Evolutionary conservation across 768 basidiomycete species (phyloP).

Genomic region (Podaxis mareebaensis): DNA sequence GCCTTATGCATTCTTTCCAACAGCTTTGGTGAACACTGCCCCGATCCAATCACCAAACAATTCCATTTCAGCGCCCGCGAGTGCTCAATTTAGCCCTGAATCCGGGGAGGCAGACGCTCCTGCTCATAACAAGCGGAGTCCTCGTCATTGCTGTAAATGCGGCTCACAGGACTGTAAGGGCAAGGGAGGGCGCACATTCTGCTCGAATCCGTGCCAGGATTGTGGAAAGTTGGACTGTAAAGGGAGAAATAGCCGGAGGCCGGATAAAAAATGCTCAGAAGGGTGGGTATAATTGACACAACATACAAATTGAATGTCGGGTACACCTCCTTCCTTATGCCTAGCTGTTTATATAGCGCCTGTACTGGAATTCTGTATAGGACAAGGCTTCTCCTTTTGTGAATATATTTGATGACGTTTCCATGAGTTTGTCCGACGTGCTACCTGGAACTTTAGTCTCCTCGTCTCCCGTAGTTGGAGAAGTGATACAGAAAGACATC

Average conservation of each 20-base stretch:
- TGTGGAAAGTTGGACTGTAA: slow-evolving; percentile 80
- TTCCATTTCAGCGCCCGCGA: slow-evolving; percentile 4
- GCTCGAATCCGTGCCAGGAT: slow-evolving; percentile 75
- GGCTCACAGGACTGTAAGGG: slow-evolving; percentile 82
- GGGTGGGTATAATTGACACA: slow-evolving; percentile 36
- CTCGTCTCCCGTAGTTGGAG: no score
- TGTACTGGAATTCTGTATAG: not conserved
- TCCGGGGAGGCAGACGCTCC: slow-evolving; percentile 5
- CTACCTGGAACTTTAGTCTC: no score
- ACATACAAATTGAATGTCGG: not conserved
- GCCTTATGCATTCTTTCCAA: slow-evolving; percentile 23
- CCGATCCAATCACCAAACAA: slow-evolving; percentile 19
- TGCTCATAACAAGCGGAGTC: slow-evolving; percentile 53
- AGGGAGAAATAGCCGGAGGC: slow-evolving; percentile 75
- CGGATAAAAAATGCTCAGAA: slow-evolving; percentile 73
- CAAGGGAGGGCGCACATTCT: slow-evolving; percentile 76
- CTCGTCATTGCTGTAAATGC: slow-evolving; percentile 80
- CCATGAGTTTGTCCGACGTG: no score
- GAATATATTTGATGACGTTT: no score
- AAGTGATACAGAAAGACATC: no score
- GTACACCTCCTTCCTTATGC: not conserved
- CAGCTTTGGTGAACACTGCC: slow-evolving; percentile 1
- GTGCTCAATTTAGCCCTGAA: slow-evolving; percentile 10
- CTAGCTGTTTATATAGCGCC: not conserved
- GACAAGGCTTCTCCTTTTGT: no score